phyloP scores from a whole-genome alignment of 192 early-diverging fungal genomes.

The Cladochytrium replicatum region DNA sequence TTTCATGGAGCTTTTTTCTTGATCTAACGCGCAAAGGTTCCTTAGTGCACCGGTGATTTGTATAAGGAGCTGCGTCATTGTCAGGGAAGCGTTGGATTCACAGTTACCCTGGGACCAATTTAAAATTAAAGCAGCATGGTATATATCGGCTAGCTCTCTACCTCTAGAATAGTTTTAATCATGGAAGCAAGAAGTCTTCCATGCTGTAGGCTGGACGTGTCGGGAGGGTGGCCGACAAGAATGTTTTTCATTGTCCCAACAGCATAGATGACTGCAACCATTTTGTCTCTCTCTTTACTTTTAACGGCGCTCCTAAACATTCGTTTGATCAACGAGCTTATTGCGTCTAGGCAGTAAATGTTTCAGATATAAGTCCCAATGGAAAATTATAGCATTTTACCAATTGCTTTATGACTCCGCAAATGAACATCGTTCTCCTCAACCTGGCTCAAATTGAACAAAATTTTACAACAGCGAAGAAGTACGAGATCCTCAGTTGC shows the following conservation, averaged over 20 bases:
- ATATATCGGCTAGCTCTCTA: not conserved
- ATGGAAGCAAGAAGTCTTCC: not conserved
- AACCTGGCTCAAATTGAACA: conserved; percentile 30
- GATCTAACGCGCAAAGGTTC: conserved; percentile 14
- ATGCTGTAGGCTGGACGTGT: conserved; percentile 1
- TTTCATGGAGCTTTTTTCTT: not conserved
- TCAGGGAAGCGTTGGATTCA: not conserved
- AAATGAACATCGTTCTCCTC: conserved; percentile 19
- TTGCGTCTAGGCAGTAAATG: not conserved
- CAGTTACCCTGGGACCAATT: not conserved
- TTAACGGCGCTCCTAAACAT: conserved; percentile 12
- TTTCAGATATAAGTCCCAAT: conserved; percentile 3
- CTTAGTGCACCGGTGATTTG: conserved; percentile 24
- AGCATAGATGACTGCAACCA: conserved; percentile 7
- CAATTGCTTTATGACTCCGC: not conserved
- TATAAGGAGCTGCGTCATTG: conserved; percentile 13
- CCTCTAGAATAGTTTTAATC: not conserved
- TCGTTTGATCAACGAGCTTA: not conserved
- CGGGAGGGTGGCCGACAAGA: too few species aligned
- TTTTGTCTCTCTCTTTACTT: not conserved
- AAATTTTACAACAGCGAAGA: conserved; percentile 21
- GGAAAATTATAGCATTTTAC: not conserved
- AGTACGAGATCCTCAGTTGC: conserved; percentile 25
- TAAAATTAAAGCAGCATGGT: not conserved
- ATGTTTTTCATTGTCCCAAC: conserved; percentile 13